phyloP scores from a whole-genome alignment of 257 asterid species.

The Petrea volubilis region DNA sequence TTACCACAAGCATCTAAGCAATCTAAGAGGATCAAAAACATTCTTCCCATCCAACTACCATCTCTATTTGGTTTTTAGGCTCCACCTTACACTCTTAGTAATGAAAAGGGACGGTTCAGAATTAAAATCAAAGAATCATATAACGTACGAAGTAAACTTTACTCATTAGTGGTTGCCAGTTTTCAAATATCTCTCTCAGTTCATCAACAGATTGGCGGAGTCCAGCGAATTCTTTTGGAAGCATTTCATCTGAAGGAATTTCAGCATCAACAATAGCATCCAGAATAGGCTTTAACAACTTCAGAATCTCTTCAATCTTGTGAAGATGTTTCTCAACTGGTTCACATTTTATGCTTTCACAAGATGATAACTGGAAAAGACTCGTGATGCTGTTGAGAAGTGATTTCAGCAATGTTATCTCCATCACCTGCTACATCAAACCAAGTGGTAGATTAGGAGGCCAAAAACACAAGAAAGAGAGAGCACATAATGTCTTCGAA shows the following conservation, averaged over 20 bases:
- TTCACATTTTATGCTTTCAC: conserved; percentile 42
- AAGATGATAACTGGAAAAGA: conserved; percentile 39
- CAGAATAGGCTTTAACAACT: conserved; percentile 51
- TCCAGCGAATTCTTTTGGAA: conserved; percentile 42
- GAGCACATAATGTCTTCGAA: not conserved
- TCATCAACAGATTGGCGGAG: conserved; percentile 47
- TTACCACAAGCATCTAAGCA: not conserved
- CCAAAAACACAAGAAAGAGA: conserved; percentile 17
- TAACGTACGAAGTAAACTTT: conserved; percentile 60
- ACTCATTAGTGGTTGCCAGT: conserved; percentile 57
- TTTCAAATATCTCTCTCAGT: conserved; percentile 46
- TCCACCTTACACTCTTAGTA: not conserved
- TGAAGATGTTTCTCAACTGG: conserved; percentile 43
- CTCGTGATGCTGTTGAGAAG: conserved; percentile 48
- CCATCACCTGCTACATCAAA: conserved; percentile 48
- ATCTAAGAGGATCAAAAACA: conserved; percentile 4
- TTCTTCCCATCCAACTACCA: not conserved
- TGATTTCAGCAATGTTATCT: conserved; percentile 45
- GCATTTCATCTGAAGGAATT: conserved; percentile 41
- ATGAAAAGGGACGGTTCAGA: not conserved
- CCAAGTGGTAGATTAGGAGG: conserved; percentile 7
- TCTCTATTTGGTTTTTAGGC: not conserved
- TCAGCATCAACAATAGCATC: conserved; percentile 42
- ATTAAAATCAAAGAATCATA: conserved; percentile 13
- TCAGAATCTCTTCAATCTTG: conserved; percentile 49